A percentile compares a stretch with the other conserved stretches of the same genome.
These are phyloP conservation scores for Suzukiozyma palmioleophila DNA, from an alignment of 1,139 yeast genomes.

Conservation along the genomic window DNA sequence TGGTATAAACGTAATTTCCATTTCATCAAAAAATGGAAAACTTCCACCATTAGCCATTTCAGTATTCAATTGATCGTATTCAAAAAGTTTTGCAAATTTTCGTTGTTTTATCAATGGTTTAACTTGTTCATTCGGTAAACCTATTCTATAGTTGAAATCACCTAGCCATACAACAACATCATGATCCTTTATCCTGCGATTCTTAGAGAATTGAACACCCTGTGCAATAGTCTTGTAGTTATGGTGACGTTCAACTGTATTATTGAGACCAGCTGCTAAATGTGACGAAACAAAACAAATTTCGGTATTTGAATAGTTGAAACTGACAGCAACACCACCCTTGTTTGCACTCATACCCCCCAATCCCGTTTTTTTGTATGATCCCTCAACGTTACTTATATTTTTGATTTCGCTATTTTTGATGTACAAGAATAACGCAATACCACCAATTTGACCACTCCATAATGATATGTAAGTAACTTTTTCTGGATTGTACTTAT, in stretches of 20 bases:
- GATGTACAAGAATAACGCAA: conserved; percentile 72
- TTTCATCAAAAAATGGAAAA: conserved; percentile 67
- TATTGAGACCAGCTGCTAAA: conserved; percentile 82
- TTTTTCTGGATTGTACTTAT: conserved; percentile 27
- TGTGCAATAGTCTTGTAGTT: conserved; percentile 71
- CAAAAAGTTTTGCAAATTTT: conserved; percentile 53
- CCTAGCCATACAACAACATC: conserved; percentile 92
- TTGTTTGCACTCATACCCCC: conserved; percentile 96
- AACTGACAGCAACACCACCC: conserved; percentile 87
- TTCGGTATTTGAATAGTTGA: conserved; percentile 68
- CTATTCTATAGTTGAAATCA: conserved; percentile 83
- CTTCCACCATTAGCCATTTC: conserved; percentile 71
- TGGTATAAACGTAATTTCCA: conserved; percentile 73
- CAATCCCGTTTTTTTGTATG: conserved; percentile 85
- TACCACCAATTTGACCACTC: conserved; percentile 90
- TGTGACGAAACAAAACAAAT: conserved; percentile 84
- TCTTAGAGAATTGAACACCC: conserved; percentile 49
- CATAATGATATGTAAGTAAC: conserved; percentile 66
- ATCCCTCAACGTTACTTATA: conserved; percentile 66
- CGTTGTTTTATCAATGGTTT: conserved; percentile 48
- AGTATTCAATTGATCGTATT: conserved; percentile 68
- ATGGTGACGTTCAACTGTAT: conserved; percentile 75
- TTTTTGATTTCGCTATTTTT: conserved; percentile 45
- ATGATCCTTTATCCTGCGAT: conserved; percentile 58
- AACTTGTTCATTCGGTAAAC: conserved; percentile 64